phyloP scores from a whole-genome alignment of 192 early-diverging fungal genomes.

The Bifiguratus adelaidae region DNA sequence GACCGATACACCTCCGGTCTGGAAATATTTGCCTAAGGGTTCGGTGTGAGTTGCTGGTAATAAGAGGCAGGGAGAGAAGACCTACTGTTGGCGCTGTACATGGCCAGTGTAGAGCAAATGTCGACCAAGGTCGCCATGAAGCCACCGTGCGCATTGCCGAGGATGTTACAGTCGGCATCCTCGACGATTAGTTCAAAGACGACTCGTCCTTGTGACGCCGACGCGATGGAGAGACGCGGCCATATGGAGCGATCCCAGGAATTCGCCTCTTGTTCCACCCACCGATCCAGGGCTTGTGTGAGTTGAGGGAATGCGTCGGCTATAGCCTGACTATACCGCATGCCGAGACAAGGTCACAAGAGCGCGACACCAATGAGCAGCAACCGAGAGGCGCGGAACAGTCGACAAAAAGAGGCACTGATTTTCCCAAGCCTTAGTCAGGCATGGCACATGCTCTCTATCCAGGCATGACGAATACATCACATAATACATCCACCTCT shows the following conservation, averaged over 20 bases:
- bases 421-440: too few relatives aligned
- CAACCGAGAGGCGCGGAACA: too few relatives aligned
- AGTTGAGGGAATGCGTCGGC: too few relatives aligned
- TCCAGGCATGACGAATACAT: constrained; percentile 43
- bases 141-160: constrained; percentile 26
- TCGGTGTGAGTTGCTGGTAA: background rate
- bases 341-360: too few relatives aligned
- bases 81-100: constrained; percentile 19
- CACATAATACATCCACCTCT: constrained; percentile 71
- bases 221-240: too few relatives aligned
- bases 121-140: constrained; percentile 26
- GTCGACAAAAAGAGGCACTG: too few relatives aligned
- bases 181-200: constrained; percentile 16
- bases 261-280: too few relatives aligned
- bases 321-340: too few relatives aligned
- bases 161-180: constrained; percentile 21
- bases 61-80: background rate
- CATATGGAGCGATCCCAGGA: too few relatives aligned
- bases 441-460: too few relatives aligned
- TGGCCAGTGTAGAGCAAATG: constrained; percentile 15
- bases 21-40: constrained; percentile 14
- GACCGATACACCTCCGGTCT: constrained; percentile 21
- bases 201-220: constrained; percentile 13
- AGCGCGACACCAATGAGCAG: too few relatives aligned
- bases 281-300: too few relatives aligned